Evolutionary conservation across 768 basidiomycete genomes (phyloP), one percentile per base, ranked within the genome.

Genomic region (Amanita fuliginea): DNA sequence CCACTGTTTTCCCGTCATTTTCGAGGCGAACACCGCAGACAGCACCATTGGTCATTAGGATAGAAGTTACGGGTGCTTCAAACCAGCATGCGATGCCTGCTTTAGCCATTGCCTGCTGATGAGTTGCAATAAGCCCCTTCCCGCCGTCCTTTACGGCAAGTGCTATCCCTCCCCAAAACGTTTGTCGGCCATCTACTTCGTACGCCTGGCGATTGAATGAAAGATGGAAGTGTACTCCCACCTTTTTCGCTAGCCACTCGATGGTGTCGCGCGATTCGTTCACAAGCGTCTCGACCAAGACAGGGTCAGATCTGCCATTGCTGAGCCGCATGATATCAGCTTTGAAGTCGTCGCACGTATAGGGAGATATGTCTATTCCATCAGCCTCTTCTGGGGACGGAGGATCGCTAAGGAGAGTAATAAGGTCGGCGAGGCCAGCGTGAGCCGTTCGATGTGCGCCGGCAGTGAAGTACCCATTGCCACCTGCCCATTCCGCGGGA

Each of bases 391-490:
- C 69, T 19, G 69, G 54, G 1, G 72, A 58, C 16, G 34, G 44
- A 36, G 72, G 73, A 52, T 75, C 76, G 43, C 57, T 62, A 18
- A 83, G 73, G 52, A 83, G 61, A 3, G 74, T 64, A 19, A 82
- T 68, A 32, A 84, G 69, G 60, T 83, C 81, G 3, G 62, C 54
- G n/a, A 84, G 67, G 1, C 82, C 83, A 13, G 52, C 64, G 55
- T 85, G 83, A 3, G 74, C 77, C 9, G 77, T 82, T 47, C 83
- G 77, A 57, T 77, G 71, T 6, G 81, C 80, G 18, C 82, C 82
- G 8, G 81, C 81, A 26, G 82, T 83, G 64, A 84, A 85, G 62
- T 77, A 82, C 14, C 81, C 78, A 56, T 86, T 85, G 14, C 82
- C 83, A 3, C 83, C 83, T 3, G 62, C 72, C 82, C 82, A 84